These are phyloP conservation scores for Populus alba DNA, from an alignment of 345 rosid genomes.

Conservation along the genomic window DNA sequence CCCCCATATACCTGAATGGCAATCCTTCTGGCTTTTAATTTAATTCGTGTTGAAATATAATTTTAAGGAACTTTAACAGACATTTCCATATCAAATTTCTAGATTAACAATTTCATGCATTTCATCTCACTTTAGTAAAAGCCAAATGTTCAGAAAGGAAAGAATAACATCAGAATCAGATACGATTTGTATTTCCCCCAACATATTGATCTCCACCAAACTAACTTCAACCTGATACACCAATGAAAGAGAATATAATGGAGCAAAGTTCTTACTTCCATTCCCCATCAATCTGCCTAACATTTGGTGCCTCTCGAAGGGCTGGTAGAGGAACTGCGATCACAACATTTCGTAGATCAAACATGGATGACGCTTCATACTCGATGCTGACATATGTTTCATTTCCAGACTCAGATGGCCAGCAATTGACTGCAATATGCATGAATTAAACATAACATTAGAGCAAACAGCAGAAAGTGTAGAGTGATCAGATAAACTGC, in stretches of 20 bases:
- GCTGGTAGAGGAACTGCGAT: conserved; percentile 97
- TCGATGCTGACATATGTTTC: conserved; percentile 96
- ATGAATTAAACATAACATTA: conserved; percentile 15
- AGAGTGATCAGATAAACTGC: not conserved
- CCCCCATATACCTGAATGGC: not conserved
- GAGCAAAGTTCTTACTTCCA: conserved; percentile 64
- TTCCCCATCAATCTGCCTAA: conserved; percentile 88
- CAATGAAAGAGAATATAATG: not conserved
- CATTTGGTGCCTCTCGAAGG: conserved; percentile 79
- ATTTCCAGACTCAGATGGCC: conserved; percentile 98
- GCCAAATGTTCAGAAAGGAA: not conserved
- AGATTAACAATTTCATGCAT: not conserved
- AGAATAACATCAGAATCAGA: not conserved
- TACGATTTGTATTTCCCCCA: not conserved
- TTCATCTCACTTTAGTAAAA: not conserved
- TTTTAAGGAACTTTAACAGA: not conserved
- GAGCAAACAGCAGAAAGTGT: conserved; percentile 12
- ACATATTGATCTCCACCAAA: not conserved
- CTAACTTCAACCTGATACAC: not conserved
- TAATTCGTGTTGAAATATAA: not conserved
- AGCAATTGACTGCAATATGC: conserved; percentile 83
- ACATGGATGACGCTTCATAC: conserved; percentile 88
- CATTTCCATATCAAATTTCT: not conserved
- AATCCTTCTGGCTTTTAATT: not conserved
- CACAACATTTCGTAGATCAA: conserved; percentile 81